Percentiles rank a stretch among this genome's conserved stretches.
Evolutionary conservation across 1,139 yeast genomes (phyloP).

Genomic region (Lodderomyces orthopsilosis): DNA sequence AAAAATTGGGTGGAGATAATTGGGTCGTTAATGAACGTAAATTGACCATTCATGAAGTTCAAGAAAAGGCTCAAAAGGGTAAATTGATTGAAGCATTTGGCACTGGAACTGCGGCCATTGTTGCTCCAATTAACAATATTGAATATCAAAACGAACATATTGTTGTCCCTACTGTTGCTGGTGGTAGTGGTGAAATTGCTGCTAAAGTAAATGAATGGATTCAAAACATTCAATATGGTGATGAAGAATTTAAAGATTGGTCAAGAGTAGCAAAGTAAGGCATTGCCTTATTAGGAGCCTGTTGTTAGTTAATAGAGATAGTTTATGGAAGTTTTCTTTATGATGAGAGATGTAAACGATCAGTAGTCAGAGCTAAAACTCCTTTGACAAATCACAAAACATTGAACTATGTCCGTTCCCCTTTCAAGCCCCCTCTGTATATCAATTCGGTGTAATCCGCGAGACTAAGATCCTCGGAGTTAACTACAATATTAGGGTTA

Average conservation of each 20-base stretch:
- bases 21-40: slow-evolving; percentile 84
- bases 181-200: slow-evolving; percentile 82
- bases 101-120: slow-evolving; percentile 96
- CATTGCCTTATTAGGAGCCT: background rate
- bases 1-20: slow-evolving; percentile 59
- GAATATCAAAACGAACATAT: slow-evolving; percentile 75
- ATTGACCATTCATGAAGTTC: slow-evolving; percentile 77
- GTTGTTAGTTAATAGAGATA: background rate
- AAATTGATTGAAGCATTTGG: slow-evolving; percentile 94
- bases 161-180: slow-evolving; percentile 71
- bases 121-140: slow-evolving; percentile 85
- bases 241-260: slow-evolving; percentile 61
- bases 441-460: too few relatives aligned
- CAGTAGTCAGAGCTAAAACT: too few relatives aligned
- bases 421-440: too few relatives aligned
- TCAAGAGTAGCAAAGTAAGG: slow-evolving; percentile 41
- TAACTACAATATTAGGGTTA: too few relatives aligned
- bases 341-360: background rate
- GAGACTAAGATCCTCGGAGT: too few relatives aligned
- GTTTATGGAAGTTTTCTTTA: background rate
- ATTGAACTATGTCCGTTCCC: too few relatives aligned
- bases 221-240: slow-evolving; percentile 85
- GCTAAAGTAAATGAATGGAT: slow-evolving; percentile 79
- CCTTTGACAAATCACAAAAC: too few relatives aligned
- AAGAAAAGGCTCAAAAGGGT: slow-evolving; percentile 72